These are phyloP conservation scores for Neurospora sp. DNA, from an alignment of 2,329 filamentous ascomycete species.

Conservation along the genomic window DNA sequence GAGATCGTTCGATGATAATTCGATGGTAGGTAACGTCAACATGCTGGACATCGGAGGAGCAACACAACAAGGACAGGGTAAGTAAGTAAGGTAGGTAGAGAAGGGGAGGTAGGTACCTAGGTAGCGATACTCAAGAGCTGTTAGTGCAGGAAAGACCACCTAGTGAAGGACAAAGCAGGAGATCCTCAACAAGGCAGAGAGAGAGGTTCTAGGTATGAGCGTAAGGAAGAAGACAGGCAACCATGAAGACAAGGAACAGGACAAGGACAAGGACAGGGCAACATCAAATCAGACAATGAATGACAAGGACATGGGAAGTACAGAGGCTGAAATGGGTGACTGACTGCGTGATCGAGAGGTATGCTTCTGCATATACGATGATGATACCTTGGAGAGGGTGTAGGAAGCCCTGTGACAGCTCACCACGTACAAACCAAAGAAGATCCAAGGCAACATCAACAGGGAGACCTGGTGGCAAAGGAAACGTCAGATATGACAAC, in stretches of 20 bases:
- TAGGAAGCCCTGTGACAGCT: not conserved
- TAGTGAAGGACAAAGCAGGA: not conserved
- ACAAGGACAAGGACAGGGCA: not conserved
- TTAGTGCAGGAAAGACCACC: not conserved
- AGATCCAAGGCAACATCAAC: not conserved
- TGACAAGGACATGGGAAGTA: not conserved
- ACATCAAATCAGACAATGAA: not conserved
- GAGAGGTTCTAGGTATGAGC: not conserved
- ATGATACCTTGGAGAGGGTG: not conserved
- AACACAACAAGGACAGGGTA: not conserved
- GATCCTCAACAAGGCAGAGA: not conserved
- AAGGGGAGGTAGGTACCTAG: too few species aligned
- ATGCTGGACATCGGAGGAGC: too few species aligned
- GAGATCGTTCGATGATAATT: not conserved
- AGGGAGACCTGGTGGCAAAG: not conserved
- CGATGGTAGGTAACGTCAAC: not conserved
- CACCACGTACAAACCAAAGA: not conserved
- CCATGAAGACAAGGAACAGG: not conserved
- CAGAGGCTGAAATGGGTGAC: not conserved
- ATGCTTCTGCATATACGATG: not conserved
- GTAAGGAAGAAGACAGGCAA: not conserved
- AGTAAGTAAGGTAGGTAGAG: too few species aligned
- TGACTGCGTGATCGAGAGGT: not conserved
- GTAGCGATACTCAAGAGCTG: not conserved
- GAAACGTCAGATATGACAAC: too few species aligned